A percentile compares a stretch with the other conserved stretches of the same genome.
Conservation (phyloP, 768 basidiomycete genomes). For the Inosperma sp. region DNA sequence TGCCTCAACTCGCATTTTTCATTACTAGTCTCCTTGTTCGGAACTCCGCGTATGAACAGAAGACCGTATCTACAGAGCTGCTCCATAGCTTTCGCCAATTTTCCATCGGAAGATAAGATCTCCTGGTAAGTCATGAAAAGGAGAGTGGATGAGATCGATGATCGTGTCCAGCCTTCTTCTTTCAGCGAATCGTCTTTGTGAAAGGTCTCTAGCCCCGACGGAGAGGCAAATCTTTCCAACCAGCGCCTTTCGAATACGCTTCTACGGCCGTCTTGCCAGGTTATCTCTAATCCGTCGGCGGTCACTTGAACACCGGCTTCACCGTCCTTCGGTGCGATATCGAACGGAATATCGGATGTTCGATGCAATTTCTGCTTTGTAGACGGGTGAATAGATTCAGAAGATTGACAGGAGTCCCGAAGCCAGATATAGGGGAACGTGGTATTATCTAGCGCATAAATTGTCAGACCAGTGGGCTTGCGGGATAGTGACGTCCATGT, state of each 20-base stretch:
- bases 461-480: no score
- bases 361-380: conserved; percentile 74
- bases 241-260: conserved; percentile 51
- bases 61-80: conserved; percentile 73
- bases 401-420: conserved; percentile 77
- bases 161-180: conserved; percentile 42
- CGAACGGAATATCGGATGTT: conserved; percentile 59
- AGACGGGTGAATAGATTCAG: conserved; percentile 67
- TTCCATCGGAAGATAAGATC: conserved; percentile 36
- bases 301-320: conserved; percentile 36
- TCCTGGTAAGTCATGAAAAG: no score
- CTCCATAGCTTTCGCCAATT: conserved; percentile 54
- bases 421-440: conserved; percentile 72
- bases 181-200: conserved; percentile 37
- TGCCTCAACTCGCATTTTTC: conserved; percentile 59
- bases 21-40: conserved; percentile 54
- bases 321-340: conserved; percentile 41
- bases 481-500: no score
- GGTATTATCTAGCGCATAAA: conserved; percentile 39
- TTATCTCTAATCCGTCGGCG: conserved; percentile 41
- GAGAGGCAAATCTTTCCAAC: conserved; percentile 44
- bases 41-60: conserved; percentile 66
- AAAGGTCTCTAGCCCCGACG: conserved; percentile 34
- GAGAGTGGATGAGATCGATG: conserved; percentile 31
- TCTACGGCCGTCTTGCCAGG: conserved; percentile 56